Evolutionary conservation across 129 eudicot species (phyloP), one percentile per base, ranked within the genome.

Genomic region (Arctium minus): DNA sequence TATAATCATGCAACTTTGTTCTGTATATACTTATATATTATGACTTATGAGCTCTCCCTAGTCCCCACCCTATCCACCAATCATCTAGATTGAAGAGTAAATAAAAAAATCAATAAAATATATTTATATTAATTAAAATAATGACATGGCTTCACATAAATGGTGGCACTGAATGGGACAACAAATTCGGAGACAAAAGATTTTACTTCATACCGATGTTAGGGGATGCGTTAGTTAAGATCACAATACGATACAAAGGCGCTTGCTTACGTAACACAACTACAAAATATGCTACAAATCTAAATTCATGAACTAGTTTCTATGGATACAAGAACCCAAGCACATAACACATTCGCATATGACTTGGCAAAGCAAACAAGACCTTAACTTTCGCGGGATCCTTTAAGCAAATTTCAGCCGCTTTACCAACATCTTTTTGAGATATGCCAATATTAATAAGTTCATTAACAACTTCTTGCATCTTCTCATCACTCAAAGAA

Each of bases 301-400:
- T 37, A 60, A 39, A 53, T 50, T 33, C 29, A 76, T 76, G 42
- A 2, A 32, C 70, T 12, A 76, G 27, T 8, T 37, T 6, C 27
- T 8, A 17, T 30, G 30, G 74, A 78, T 65, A 10, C 37, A 78
- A 62, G 56, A 64, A 64, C 39, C 73, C 71, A 60, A 35, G 36
- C 60, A 65, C 73, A 78, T 78, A 78, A 37, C 73, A 37, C 73
- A 10, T 78, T 78, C 40, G 65, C 82, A 78, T 5, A 56, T 40
- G 44, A 38, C 31, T 72, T 7, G 67, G 33, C 77, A 70, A 31
- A 42, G 40, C 69, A 70, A 80, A 70, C 76, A 69, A 42, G 30
- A 35, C 42, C 17, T 76, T 76, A 40, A 36, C 46, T 56, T 76
- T 76, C 9, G 40, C 31, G 15, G 80, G 80, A 53, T 76, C 70